A percentile compares a stretch with the other conserved stretches of the same genome.
phyloP scores from a whole-genome alignment of 768 basidiomycete species.

The Naganishia vaughanmartiniae region DNA sequence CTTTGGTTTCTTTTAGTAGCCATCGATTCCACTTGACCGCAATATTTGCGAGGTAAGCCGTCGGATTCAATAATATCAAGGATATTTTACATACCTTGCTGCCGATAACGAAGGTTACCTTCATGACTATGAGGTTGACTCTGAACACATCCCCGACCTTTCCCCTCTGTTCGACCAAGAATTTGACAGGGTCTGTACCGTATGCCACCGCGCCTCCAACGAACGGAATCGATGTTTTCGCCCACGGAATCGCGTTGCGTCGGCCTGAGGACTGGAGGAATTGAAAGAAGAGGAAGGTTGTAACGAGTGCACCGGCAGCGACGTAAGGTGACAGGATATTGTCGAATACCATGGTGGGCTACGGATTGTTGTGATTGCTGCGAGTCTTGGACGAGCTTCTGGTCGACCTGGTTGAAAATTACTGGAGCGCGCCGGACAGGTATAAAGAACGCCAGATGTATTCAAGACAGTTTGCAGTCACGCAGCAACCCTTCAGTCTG shows the following conservation, averaged over 20 bases:
- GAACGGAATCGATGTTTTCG: conserved; percentile 13
- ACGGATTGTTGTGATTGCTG: too few species aligned
- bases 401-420: too few species aligned
- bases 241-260: conserved; percentile 16
- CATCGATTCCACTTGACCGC: conserved; percentile 21
- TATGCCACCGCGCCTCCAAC: conserved; percentile 10
- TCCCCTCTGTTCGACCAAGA: conserved; percentile 16
- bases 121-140: conserved; percentile 22
- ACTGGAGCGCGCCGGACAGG: too few species aligned
- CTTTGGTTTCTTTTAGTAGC: conserved; percentile 13
- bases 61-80: neutral
- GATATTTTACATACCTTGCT: neutral
- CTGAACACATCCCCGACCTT: conserved; percentile 22
- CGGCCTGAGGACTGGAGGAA: neutral
- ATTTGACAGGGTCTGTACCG: conserved; percentile 10
- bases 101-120: conserved; percentile 16
- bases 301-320: neutral
- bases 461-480: too few species aligned
- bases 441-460: too few species aligned
- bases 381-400: too few species aligned
- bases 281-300: neutral
- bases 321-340: neutral
- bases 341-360: neutral
- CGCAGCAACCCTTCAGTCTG: too few species aligned
- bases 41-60: neutral